These are phyloP conservation scores for Helotiales sp. DNA, from an alignment of 2,329 filamentous ascomycete species.

Conservation along the genomic window DNA sequence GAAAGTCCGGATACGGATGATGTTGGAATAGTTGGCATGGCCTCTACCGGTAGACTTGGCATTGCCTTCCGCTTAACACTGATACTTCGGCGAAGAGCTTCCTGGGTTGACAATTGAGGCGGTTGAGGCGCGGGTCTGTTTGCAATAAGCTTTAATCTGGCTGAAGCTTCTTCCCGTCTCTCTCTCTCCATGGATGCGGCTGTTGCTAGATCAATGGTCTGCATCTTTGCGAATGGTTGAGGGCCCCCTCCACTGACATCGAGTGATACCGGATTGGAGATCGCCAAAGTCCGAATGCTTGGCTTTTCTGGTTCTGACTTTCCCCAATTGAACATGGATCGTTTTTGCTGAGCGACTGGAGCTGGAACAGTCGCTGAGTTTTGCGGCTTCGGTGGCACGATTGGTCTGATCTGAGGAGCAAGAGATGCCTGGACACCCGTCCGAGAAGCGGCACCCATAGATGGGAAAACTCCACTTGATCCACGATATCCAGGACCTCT, in stretches of 20 bases:
- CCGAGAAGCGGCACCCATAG: conserved; percentile 25
- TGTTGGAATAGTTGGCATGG: conserved; percentile 30
- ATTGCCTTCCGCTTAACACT: conserved; percentile 35
- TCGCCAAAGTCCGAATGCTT: conserved; percentile 38
- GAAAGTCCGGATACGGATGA: conserved; percentile 24
- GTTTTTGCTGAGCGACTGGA: conserved; percentile 32
- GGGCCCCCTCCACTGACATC: conserved; percentile 13
- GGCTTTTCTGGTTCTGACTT: conserved; percentile 31
- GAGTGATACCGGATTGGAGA: conserved; percentile 40
- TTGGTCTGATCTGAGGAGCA: conserved; percentile 29
- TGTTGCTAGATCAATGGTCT: conserved; percentile 42
- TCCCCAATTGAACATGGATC: conserved; percentile 35
- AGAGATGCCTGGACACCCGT: conserved; percentile 23
- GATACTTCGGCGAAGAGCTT: conserved; percentile 31
- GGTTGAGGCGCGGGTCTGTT: conserved; percentile 35
- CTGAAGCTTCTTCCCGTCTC: conserved; percentile 36
- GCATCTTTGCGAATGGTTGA: conserved; percentile 39
- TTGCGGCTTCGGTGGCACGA: neutral
- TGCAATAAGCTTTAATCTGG: conserved; percentile 33
- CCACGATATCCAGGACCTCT: conserved; percentile 36
- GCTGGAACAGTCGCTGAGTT: neutral
- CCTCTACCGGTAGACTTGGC: conserved; percentile 12
- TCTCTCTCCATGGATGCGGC: conserved; percentile 41
- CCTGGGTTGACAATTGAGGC: conserved; percentile 28
- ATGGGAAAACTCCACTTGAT: conserved; percentile 39